A percentile compares a stretch with the other conserved stretches of the same genome.
Evolutionary conservation across 176 grass and related monocot genomes (phyloP).

Genomic region (Oryza meyeriana): DNA sequence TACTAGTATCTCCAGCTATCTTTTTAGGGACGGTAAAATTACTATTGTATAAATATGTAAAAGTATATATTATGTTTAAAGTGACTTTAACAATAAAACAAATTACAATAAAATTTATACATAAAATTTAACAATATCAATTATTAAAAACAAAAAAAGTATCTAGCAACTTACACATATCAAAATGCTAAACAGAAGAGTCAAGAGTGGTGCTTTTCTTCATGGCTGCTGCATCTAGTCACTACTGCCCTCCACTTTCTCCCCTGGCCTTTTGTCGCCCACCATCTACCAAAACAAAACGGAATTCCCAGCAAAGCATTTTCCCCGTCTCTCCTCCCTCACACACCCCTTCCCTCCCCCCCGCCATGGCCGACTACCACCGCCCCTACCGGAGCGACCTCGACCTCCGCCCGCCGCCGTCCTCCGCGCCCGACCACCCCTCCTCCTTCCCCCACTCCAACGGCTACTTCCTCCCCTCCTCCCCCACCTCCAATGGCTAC

Average conservation of each 20-base stretch:
- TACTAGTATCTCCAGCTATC: too few relatives aligned
- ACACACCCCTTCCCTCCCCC: background rate
- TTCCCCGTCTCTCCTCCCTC: constrained; percentile 6
- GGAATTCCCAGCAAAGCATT: constrained; percentile 12
- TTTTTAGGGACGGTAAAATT: too few relatives aligned
- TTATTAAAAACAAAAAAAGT: too few relatives aligned
- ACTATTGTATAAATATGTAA: too few relatives aligned
- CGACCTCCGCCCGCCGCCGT: constrained; percentile 30
- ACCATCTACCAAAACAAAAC: constrained; percentile 16
- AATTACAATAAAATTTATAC: too few relatives aligned
- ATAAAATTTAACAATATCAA: too few relatives aligned
- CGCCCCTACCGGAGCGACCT: constrained; percentile 50
- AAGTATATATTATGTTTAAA: too few relatives aligned
- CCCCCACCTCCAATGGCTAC: constrained; percentile 30
- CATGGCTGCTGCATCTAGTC: background rate
- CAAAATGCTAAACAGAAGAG: too few relatives aligned
- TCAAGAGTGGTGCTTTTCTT: background rate
- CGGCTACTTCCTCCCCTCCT: constrained; percentile 29
- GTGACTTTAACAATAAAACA: too few relatives aligned
- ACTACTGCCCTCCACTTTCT: background rate
- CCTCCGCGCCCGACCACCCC: constrained; percentile 33
- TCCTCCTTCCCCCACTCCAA: constrained; percentile 37
- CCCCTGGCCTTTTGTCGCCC: background rate
- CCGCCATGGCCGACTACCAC: constrained; percentile 68
- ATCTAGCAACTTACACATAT: too few relatives aligned